phyloP scores from a whole-genome alignment of 108 stramenopile species.

The Cyclotella atomus region DNA sequence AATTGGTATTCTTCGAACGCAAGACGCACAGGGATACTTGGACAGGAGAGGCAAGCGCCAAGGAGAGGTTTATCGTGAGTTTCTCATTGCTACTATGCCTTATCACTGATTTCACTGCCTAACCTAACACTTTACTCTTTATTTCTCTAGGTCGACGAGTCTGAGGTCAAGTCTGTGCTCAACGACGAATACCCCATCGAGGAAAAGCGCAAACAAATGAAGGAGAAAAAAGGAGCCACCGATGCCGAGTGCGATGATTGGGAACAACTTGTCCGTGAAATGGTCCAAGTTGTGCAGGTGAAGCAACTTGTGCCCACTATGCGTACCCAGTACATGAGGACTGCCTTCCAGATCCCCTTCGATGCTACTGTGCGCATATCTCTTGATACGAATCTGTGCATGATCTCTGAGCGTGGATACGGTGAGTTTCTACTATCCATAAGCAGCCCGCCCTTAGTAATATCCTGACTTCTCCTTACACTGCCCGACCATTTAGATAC shows the following conservation, averaged over 20 bases:
- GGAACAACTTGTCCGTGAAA: conserved; percentile 87
- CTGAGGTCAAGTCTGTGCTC: conserved; percentile 82
- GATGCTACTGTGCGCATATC: conserved; percentile 96
- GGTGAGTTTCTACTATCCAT: no score
- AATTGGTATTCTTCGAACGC: conserved; percentile 93
- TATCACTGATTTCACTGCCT: background rate
- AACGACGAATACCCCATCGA: conserved; percentile 87
- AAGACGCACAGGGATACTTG: conserved; percentile 99
- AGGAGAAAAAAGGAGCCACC: conserved; percentile 74
- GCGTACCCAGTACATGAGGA: conserved; percentile 96
- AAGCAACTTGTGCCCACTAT: conserved; percentile 96
- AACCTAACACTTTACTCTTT: background rate
- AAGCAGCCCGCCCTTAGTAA: no score
- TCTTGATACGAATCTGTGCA: conserved; percentile 95
- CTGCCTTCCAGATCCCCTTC: conserved; percentile 97
- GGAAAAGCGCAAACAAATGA: conserved; percentile 78
- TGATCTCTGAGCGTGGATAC: conserved; percentile 96
- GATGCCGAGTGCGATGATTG: conserved; percentile 91
- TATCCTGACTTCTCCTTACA: no score
- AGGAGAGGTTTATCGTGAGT: conserved; percentile 96
- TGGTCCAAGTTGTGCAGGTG: conserved; percentile 85
- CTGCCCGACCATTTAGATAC: conserved; percentile 42
- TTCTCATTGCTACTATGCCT: background rate
- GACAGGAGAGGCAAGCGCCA: conserved; percentile 96
- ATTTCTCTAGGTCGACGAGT: conserved; percentile 64